Conservation (phyloP, 495 filamentous ascomycete genomes). For the Bacidia gigantensis region DNA sequence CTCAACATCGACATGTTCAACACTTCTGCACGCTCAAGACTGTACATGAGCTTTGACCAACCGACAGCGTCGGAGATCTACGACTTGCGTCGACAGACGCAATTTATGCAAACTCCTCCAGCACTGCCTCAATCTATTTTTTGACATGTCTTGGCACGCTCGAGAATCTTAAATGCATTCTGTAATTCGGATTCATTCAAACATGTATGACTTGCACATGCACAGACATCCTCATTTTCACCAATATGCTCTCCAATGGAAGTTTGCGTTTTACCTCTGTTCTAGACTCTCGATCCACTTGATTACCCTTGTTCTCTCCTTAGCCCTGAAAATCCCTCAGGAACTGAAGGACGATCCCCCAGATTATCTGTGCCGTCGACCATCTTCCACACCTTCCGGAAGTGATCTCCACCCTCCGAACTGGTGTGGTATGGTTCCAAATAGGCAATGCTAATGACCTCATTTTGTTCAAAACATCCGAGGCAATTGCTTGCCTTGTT, state of each 20-base stretch:
- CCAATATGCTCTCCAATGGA: not conserved
- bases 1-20: not conserved
- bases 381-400: not conserved
- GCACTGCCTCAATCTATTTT: not conserved
- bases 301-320: no score
- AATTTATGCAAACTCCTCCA: not conserved
- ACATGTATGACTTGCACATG: not conserved
- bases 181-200: no score
- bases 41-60: not conserved
- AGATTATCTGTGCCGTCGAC: not conserved
- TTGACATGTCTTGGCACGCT: not conserved
- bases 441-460: not conserved
- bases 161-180: not conserved
- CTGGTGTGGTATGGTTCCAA: not conserved
- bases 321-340: not conserved
- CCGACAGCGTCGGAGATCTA: conserved; percentile 2
- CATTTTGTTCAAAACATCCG: not conserved
- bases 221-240: not conserved
- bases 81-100: not conserved
- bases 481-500: not conserved
- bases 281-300: no score
- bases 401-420: not conserved
- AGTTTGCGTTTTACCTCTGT: not conserved
- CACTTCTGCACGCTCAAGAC: not conserved
- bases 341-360: not conserved